These are phyloP conservation scores for Penstemon newberryi DNA, from an alignment of 257 asterid species.

Conservation along the genomic window DNA sequence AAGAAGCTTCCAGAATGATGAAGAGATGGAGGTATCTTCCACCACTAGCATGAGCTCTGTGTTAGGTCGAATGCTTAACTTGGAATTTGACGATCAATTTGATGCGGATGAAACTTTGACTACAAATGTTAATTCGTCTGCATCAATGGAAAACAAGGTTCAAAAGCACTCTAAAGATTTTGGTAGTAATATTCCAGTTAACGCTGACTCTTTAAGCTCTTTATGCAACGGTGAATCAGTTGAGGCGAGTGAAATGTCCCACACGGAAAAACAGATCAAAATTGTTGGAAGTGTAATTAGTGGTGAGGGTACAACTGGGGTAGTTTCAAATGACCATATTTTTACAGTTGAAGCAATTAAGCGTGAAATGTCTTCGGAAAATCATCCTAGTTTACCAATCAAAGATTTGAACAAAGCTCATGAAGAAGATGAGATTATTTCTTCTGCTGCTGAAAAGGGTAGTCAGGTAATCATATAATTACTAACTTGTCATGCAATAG, in stretches of 20 bases:
- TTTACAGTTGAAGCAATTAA: conserved; percentile 10
- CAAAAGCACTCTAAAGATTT: conserved; percentile 22
- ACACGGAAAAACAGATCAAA: conserved; percentile 10
- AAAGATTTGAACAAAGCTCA: conserved; percentile 13
- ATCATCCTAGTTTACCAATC: conserved; percentile 21
- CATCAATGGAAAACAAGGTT: conserved; percentile 37
- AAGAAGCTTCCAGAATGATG: conserved; percentile 55
- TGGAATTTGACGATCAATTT: conserved; percentile 68
- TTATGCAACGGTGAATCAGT: conserved; percentile 13
- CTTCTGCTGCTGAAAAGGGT: conserved; percentile 27
- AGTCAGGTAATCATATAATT: conserved; percentile 37
- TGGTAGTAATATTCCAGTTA: conserved; percentile 16
- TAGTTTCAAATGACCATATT: conserved; percentile 12
- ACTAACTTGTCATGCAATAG: conserved; percentile 12
- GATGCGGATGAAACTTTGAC: conserved; percentile 51
- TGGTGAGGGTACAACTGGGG: conserved; percentile 13
- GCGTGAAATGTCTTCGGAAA: conserved; percentile 28
- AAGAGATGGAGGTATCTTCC: conserved; percentile 80
- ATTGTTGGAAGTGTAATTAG: background rate
- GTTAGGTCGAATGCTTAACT: conserved; percentile 66
- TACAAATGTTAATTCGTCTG: conserved; percentile 32
- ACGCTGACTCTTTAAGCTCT: conserved; percentile 10
- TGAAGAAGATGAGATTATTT: conserved; percentile 20
- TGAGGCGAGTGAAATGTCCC: conserved; percentile 17
- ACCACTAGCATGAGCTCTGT: conserved; percentile 85